A percentile compares a stretch with the other conserved stretches of the same genome.
These are phyloP conservation scores for Cenchrus fungigraminus DNA, from an alignment of 176 grass and related monocot genomes.

Conservation along the genomic window DNA sequence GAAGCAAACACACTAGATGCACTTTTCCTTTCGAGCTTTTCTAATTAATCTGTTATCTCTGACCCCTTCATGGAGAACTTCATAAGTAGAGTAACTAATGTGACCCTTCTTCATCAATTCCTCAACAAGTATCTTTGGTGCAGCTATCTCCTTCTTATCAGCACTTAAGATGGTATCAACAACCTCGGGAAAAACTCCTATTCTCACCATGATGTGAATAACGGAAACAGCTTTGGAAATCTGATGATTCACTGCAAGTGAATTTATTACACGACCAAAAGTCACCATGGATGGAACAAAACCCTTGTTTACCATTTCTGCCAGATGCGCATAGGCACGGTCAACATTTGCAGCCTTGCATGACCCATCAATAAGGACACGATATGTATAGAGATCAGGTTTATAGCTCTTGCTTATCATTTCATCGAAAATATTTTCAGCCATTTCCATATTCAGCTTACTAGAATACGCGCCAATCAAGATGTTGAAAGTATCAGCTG, in stretches of 20 bases:
- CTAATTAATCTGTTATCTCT: conserved; percentile 74
- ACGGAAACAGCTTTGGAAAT: conserved; percentile 66
- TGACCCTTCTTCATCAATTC: conserved; percentile 92
- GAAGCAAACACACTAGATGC: conserved; percentile 29
- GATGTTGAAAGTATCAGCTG: conserved; percentile 85
- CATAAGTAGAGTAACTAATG: conserved; percentile 87
- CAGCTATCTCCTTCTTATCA: conserved; percentile 93
- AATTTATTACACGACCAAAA: conserved; percentile 83
- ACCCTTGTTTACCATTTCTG: conserved; percentile 68
- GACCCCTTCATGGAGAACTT: conserved; percentile 87
- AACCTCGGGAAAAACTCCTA: conserved; percentile 69
- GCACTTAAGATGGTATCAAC: conserved; percentile 79
- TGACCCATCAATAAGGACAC: conserved; percentile 77
- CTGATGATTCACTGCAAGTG: conserved; percentile 52
- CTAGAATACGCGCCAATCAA: conserved; percentile 73
- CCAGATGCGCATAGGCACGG: conserved; percentile 59
- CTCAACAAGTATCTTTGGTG: conserved; percentile 96
- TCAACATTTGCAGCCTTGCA: conserved; percentile 75
- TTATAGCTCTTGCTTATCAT: conserved; percentile 67
- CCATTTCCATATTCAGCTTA: conserved; percentile 84
- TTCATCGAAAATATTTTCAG: conserved; percentile 70
- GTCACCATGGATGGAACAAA: conserved; percentile 76
- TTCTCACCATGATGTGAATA: conserved; percentile 78
- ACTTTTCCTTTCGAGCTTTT: conserved; percentile 38
- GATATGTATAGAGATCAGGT: conserved; percentile 78